Evolutionary conservation across 345 rosid species (phyloP).

Genomic region (Rubroshorea leprosula): DNA sequence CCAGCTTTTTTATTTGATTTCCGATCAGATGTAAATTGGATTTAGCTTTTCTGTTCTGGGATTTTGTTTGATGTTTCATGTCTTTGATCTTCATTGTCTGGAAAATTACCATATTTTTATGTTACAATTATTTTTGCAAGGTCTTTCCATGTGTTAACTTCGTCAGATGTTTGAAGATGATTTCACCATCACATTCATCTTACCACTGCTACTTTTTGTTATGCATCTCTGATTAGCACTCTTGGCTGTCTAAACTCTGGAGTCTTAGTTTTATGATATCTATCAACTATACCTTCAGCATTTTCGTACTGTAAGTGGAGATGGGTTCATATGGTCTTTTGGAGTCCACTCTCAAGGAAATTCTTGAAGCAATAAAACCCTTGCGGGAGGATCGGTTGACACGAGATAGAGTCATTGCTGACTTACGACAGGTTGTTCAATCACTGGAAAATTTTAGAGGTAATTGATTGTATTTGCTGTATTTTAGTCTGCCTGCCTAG

Average conservation of each 20-base stretch:
- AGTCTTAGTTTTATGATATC: not conserved
- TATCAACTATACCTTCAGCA: not conserved
- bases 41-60: no score
- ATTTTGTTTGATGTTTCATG: no score
- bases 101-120: no score
- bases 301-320: constrained; percentile 13
- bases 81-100: no score
- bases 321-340: constrained; percentile 43
- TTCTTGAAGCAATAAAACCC: constrained; percentile 58
- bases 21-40: no score
- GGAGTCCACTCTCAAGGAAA: constrained; percentile 47
- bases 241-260: no score
- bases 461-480: constrained; percentile 17
- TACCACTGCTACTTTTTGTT: not conserved
- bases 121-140: no score
- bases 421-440: constrained; percentile 42
- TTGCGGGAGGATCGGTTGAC: constrained; percentile 42
- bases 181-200: not conserved
- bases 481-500: not conserved
- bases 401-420: constrained; percentile 42
- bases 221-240: not conserved
- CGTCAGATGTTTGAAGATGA: not conserved
- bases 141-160: not conserved
- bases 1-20: no score
- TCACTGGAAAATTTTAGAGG: constrained; percentile 78